Evolutionary conservation across 208 protist genomes (phyloP), one percentile per base, ranked within the genome.

Genomic region (Crithidia mellificae): DNA sequence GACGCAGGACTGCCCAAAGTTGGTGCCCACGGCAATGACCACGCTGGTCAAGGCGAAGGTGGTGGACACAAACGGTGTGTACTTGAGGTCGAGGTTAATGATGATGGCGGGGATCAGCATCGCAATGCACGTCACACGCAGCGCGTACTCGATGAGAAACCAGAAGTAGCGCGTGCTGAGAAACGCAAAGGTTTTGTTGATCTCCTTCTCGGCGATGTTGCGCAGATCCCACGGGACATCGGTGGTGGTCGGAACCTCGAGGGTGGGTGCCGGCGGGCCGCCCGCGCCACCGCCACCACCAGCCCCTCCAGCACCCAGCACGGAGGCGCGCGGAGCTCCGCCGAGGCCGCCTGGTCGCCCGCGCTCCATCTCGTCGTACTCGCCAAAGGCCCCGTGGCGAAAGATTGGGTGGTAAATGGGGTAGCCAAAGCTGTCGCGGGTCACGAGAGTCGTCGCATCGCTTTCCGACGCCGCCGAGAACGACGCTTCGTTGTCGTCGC

Each of bases 151-250:
- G n/a, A 93, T 46, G 0, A 88, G 53, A 34, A 82, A 85, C 84
- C 87, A 93, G 68, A 93, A 93, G 46, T 89, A 64, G 1, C 70
- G 64, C 7, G 76, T 84, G 47, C 75, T 72, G 34, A 89, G 75
- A 36, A 92, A 86, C 49, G 66, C 65, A 64, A 92, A 83, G 14
- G 64, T 74, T 15, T 39, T 63, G 46, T 72, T 84, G 11, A 72
- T 34, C 9, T 83, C 38, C 17, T 59, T 56, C 14, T 75, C 70
- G 2, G 61, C 61, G 12, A 56, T 51, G 34, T 74, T 72, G 43
- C 85, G 79, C 55, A 88, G 74, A 22, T 88, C 73, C 80, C 79
- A 85, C 32, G 85, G 85, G 27, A 91, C 72, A 52, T 80, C 72
- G 32, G 76, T 55, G 6, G 75, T 74, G 12, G 72, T 65, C 19